These are phyloP conservation scores for Magnaporthiopsis incrustans DNA, from an alignment of 2,329 filamentous ascomycete genomes.

Conservation along the genomic window DNA sequence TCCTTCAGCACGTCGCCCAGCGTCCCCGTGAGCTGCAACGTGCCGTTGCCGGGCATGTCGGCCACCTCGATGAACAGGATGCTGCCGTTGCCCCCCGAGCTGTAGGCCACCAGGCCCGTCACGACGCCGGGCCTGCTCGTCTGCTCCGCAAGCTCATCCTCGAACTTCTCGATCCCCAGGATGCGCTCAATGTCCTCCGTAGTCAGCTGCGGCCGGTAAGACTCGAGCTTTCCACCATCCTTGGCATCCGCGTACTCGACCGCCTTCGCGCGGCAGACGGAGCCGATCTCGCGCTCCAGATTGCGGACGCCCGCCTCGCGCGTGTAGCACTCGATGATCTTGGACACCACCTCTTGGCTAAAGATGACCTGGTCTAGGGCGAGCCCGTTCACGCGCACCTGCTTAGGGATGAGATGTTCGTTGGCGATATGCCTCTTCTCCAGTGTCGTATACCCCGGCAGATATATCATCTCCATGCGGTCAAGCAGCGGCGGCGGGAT, in stretches of 20 bases:
- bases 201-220: slow-evolving; percentile 67
- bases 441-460: slow-evolving; percentile 92
- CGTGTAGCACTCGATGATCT: slow-evolving; percentile 94
- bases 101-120: slow-evolving; percentile 92
- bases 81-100: slow-evolving; percentile 82
- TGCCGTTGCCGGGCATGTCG: slow-evolving; percentile 89
- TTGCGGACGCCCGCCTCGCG: slow-evolving; percentile 94
- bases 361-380: slow-evolving; percentile 66
- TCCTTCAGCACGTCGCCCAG: slow-evolving; percentile 96
- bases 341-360: slow-evolving; percentile 77
- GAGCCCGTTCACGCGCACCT: slow-evolving; percentile 85
- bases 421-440: slow-evolving; percentile 95
- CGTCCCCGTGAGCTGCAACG: slow-evolving; percentile 91
- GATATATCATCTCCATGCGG: slow-evolving; percentile 91
- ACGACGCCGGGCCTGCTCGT: slow-evolving; percentile 81
- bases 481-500: slow-evolving; percentile 92
- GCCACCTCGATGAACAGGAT: slow-evolving; percentile 98
- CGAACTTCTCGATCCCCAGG: slow-evolving; percentile 85
- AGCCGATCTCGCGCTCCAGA: slow-evolving; percentile 89
- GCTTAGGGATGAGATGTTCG: slow-evolving; percentile 92
- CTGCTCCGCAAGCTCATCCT: slow-evolving; percentile 91
- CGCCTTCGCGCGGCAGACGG: slow-evolving; percentile 88
- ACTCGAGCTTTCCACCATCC: slow-evolving; percentile 49
- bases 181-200: slow-evolving; percentile 82
- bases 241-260: slow-evolving; percentile 90